Evolutionary conservation across 768 basidiomycete species (phyloP).

Genomic region (Naematelia aurantialba): DNA sequence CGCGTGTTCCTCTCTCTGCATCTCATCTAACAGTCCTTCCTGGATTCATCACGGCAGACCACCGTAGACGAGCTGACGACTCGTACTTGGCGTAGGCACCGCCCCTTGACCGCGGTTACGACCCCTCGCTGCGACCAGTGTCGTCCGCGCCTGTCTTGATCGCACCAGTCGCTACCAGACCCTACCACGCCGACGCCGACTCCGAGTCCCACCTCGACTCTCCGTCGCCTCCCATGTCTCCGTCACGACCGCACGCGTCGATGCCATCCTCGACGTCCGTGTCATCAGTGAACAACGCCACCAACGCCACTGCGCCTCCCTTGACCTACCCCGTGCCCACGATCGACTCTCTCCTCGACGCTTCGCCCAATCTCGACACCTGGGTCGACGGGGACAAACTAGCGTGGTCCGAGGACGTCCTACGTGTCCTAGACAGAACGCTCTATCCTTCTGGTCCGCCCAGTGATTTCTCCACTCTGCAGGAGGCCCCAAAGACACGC

Average conservation of each 20-base stretch:
- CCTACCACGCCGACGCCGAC: no score
- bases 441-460: conserved; percentile 49
- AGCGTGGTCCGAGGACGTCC: conserved; percentile 76
- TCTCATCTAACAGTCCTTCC: no score
- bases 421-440: conserved; percentile 69
- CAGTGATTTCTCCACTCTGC: conserved; percentile 43
- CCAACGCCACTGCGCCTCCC: conserved; percentile 22
- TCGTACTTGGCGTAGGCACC: neutral
- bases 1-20: no score
- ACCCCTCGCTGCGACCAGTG: neutral
- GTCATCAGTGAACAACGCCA: conserved; percentile 14
- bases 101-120: neutral
- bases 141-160: neutral
- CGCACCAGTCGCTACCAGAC: neutral
- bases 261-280: conserved; percentile 13
- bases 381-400: conserved; percentile 64
- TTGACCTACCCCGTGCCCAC: conserved; percentile 69
- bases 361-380: conserved; percentile 55
- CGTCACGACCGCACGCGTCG: no score
- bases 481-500: conserved; percentile 51
- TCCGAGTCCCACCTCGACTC: no score
- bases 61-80: no score
- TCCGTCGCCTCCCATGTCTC: no score
- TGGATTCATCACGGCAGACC: no score
- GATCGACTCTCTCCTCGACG: conserved; percentile 56